Evolutionary conservation across 2,329 filamentous ascomycete genomes (phyloP).

Genomic region (Zalaria obscura): DNA sequence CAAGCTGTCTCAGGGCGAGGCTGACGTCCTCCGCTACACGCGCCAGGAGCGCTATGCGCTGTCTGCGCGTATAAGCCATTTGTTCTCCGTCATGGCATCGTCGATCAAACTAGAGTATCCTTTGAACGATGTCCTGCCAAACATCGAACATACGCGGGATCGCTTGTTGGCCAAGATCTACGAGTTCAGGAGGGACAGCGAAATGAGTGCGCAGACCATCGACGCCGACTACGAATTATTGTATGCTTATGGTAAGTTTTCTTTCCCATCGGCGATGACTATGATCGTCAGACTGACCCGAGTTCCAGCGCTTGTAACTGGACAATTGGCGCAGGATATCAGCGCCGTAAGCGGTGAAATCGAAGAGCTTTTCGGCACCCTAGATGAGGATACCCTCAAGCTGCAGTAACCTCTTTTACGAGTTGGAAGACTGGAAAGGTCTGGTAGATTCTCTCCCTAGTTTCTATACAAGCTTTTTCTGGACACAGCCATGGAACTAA

Average conservation of each 20-base stretch:
- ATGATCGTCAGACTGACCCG: slow-evolving; percentile 1
- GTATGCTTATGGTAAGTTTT: slow-evolving; percentile 68
- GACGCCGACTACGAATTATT: slow-evolving; percentile 80
- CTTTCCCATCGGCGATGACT: neutral
- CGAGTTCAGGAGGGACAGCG: slow-evolving; percentile 62
- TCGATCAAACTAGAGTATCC: slow-evolving; percentile 93
- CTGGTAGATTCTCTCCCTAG: too few species aligned
- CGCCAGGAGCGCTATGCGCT: slow-evolving; percentile 64
- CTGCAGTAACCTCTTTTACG: slow-evolving; percentile 26
- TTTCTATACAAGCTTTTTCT: too few species aligned
- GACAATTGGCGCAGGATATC: slow-evolving; percentile 43
- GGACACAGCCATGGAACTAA: too few species aligned
- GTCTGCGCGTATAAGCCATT: slow-evolving; percentile 80
- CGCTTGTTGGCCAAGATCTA: slow-evolving; percentile 76
- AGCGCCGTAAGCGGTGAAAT: slow-evolving; percentile 39
- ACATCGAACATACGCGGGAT: slow-evolving; percentile 67
- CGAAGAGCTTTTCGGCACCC: slow-evolving; percentile 44
- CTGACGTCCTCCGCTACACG: slow-evolving; percentile 66
- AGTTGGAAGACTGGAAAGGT: too few species aligned
- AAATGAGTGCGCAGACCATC: slow-evolving; percentile 35
- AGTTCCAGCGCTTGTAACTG: slow-evolving; percentile 44
- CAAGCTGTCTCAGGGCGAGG: slow-evolving; percentile 64
- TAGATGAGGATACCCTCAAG: slow-evolving; percentile 47
- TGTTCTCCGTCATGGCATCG: slow-evolving; percentile 72
- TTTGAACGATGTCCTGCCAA: slow-evolving; percentile 75